Percentiles rank a stretch among this genome's conserved stretches.
Evolutionary conservation across 805 yeast genomes (phyloP).

Genomic region (Isabelozyma heimii): DNA sequence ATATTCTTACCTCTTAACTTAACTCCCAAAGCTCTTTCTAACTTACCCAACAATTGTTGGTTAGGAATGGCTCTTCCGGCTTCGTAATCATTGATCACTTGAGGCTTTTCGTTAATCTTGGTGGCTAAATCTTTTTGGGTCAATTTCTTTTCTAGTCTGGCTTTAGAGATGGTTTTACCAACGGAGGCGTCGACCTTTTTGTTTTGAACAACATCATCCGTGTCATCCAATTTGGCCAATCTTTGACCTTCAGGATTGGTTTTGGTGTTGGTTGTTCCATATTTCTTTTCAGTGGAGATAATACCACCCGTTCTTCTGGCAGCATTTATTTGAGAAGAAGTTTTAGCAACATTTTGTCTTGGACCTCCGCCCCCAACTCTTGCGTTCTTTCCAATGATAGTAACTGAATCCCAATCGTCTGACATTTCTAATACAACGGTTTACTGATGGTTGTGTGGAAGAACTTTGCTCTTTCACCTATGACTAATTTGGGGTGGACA

Average conservation of each 20-base stretch:
- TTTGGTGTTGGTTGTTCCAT: conserved; percentile 57
- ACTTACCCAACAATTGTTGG: conserved; percentile 88
- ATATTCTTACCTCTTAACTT: conserved; percentile 95
- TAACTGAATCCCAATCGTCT: conserved; percentile 86
- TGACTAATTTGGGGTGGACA: background rate
- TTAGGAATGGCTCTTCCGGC: conserved; percentile 95
- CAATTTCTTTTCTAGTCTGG: conserved; percentile 81
- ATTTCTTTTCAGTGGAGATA: conserved; percentile 90
- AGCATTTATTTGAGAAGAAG: conserved; percentile 77
- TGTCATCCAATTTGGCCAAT: conserved; percentile 87
- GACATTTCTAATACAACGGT: conserved; percentile 27
- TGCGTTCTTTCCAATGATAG: conserved; percentile 86
- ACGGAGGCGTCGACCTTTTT: conserved; percentile 81
- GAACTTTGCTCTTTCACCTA: background rate
- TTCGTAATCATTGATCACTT: conserved; percentile 92
- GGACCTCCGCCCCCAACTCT: conserved; percentile 89
- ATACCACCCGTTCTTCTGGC: conserved; percentile 93
- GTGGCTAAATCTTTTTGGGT: conserved; percentile 98
- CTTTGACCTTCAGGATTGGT: conserved; percentile 91
- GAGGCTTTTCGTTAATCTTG: conserved; percentile 92
- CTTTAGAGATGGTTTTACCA: conserved; percentile 83
- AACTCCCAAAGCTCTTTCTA: conserved; percentile 92
- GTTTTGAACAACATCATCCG: conserved; percentile 90
- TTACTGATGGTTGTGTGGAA: background rate
- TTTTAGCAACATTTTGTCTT: conserved; percentile 76